These are phyloP conservation scores for Syzygium grande DNA, from an alignment of 345 rosid species.

Conservation along the genomic window DNA sequence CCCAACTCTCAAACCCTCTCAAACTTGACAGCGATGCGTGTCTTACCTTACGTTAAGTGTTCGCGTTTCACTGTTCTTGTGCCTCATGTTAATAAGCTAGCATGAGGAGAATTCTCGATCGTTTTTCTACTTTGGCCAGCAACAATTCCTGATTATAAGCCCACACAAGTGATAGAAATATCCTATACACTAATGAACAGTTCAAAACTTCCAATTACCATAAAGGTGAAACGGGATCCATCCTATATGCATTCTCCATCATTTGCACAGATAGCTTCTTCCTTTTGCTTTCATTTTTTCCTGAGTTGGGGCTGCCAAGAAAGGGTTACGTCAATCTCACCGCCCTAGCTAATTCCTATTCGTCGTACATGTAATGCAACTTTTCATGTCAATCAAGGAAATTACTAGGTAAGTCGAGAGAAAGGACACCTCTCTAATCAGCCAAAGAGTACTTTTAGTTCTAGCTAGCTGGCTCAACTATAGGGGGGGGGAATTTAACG, in stretches of 20 bases:
- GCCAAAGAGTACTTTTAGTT: neutral
- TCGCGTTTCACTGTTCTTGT: neutral
- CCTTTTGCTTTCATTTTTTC: neutral
- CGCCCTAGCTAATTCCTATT: neutral
- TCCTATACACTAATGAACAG: neutral
- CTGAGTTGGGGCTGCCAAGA: neutral
- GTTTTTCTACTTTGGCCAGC: neutral
- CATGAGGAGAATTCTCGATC: neutral
- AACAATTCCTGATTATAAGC: neutral
- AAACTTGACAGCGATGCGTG: neutral
- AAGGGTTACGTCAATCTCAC: neutral
- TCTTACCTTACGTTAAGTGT: neutral
- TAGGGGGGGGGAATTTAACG: neutral
- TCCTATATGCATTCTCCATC: neutral
- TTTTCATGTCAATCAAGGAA: neutral
- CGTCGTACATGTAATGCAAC: neutral
- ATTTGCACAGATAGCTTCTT: neutral
- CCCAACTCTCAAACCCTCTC: neutral
- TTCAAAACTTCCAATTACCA: neutral
- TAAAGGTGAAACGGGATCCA: neutral
- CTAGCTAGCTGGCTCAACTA: neutral
- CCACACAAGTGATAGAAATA: neutral
- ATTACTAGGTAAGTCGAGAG: neutral
- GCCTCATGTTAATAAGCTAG: neutral
- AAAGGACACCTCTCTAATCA: neutral